These are phyloP conservation scores for Phytophthora ramorum DNA, from an alignment of 352 stramenopile genomes.

Conservation along the genomic window DNA sequence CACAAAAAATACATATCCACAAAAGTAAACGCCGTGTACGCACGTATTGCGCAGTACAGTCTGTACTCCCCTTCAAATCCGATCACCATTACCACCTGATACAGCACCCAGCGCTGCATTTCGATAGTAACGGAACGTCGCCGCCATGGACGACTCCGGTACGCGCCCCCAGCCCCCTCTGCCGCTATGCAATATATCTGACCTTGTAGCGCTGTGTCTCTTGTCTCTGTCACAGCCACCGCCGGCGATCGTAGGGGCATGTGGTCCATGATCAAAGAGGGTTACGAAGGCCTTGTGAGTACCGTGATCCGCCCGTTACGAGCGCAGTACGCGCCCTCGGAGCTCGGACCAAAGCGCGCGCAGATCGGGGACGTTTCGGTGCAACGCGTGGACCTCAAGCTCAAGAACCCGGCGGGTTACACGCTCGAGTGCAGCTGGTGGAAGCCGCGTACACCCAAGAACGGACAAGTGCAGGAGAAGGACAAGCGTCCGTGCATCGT, in stretches of 20 bases:
- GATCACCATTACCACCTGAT: conserved; percentile 27
- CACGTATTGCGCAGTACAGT: conserved; percentile 1
- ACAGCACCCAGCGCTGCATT: conserved; percentile 16
- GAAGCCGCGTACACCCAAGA: conserved; percentile 53
- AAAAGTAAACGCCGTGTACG: conserved; percentile 5
- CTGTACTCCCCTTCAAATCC: conserved; percentile 15
- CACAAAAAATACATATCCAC: conserved; percentile 13
- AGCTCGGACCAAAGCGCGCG: conserved; percentile 67
- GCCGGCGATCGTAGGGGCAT: conserved; percentile 67
- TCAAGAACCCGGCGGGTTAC: conserved; percentile 77
- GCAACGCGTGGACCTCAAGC: conserved; percentile 71
- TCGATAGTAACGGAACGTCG: conserved; percentile 9
- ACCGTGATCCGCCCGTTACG: conserved; percentile 82
- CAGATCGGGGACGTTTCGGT: conserved; percentile 68
- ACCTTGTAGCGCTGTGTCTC: conserved; percentile 17
- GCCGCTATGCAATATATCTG: not conserved
- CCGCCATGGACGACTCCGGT: conserved; percentile 55
- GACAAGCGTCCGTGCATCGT: conserved; percentile 79
- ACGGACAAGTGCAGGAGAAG: conserved; percentile 1
- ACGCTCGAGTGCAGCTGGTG: conserved; percentile 90
- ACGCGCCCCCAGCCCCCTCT: not conserved
- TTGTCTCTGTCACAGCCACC: conserved; percentile 30
- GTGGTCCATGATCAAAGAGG: conserved; percentile 85
- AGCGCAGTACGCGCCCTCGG: conserved; percentile 63
- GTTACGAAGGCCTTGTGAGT: conserved; percentile 83